Conservation (phyloP, 768 basidiomycete genomes). For the Lentinula raphanica region DNA sequence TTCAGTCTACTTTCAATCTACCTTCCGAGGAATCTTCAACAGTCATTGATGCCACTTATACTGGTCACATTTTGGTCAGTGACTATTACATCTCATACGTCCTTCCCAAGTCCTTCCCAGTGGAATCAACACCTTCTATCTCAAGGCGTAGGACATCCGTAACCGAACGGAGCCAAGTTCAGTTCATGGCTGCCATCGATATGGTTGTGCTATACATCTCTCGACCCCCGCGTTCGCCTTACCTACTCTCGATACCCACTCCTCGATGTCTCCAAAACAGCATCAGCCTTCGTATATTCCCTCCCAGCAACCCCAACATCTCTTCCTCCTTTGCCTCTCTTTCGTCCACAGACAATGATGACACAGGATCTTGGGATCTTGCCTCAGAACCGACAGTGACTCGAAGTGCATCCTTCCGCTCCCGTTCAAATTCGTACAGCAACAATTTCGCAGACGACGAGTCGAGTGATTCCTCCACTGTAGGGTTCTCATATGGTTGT, state of each 20-base stretch:
- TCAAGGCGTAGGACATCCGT: conserved; percentile 46
- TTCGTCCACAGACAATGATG: conserved; percentile 68
- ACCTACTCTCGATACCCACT: conserved; percentile 68
- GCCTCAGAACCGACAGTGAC: conserved; percentile 74
- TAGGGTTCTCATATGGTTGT: conserved; percentile 54
- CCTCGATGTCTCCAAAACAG: conserved; percentile 76
- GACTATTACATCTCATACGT: conserved; percentile 75
- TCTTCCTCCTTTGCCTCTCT: conserved; percentile 66
- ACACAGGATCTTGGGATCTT: conserved; percentile 65
- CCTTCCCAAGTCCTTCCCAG: conserved; percentile 60
- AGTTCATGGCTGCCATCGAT: conserved; percentile 80
- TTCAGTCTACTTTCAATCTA: conserved; percentile 49
- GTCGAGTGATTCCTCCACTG: conserved; percentile 63
- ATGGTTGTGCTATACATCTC: conserved; percentile 68
- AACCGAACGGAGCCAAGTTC: conserved; percentile 52
- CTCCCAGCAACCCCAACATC: conserved; percentile 38
- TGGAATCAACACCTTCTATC: conserved; percentile 20
- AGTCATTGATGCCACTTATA: conserved; percentile 61
- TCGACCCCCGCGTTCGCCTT: conserved; percentile 69
- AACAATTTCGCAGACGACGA: conserved; percentile 78
- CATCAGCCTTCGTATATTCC: conserved; percentile 69
- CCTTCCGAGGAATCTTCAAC: conserved; percentile 27
- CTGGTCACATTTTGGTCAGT: conserved; percentile 71
- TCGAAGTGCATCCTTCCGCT: conserved; percentile 40
- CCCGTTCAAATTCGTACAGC: conserved; percentile 51